Percentiles rank a stretch among this genome's conserved stretches.
phyloP scores from a whole-genome alignment of 73 alveolate genomes.

The Paramecium caudatum region DNA sequence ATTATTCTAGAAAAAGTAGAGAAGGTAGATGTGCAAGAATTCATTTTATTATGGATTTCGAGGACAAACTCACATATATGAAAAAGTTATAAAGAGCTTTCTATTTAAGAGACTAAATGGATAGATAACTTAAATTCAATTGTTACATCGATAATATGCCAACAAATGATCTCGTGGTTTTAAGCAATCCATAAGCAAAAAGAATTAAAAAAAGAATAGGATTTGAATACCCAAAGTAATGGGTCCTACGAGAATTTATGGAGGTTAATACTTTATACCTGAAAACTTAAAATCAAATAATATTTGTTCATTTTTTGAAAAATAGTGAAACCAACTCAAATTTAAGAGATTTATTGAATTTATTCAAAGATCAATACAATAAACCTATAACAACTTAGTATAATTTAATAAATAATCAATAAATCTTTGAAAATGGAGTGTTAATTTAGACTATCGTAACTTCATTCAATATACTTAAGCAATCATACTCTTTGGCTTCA shows the following conservation, averaged over 20 bases:
- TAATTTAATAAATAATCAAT: not conserved
- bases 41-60: conserved; percentile 37
- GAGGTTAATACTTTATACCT: not conserved
- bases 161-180: conserved; percentile 2
- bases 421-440: not conserved
- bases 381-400: not conserved
- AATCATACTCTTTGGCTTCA: conserved; percentile 20
- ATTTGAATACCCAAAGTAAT: not conserved
- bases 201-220: conserved; percentile 44
- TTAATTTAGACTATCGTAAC: not conserved
- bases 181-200: not conserved
- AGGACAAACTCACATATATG: not conserved
- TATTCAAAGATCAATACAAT: not conserved
- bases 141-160: conserved; percentile 62
- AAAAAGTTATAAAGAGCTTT: conserved; percentile 30
- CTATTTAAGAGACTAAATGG: conserved; percentile 17
- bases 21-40: conserved; percentile 60
- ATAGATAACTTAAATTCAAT: conserved; percentile 27
- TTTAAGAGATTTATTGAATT: not conserved
- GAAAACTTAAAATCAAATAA: conserved; percentile 18
- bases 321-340: conserved; percentile 13
- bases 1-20: conserved; percentile 20
- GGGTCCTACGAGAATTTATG: not conserved
- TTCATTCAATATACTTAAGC: not conserved
- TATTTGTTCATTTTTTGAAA: not conserved